phyloP scores from a whole-genome alignment of 2,329 filamentous ascomycete species.

The Botrytis sinoallii region DNA sequence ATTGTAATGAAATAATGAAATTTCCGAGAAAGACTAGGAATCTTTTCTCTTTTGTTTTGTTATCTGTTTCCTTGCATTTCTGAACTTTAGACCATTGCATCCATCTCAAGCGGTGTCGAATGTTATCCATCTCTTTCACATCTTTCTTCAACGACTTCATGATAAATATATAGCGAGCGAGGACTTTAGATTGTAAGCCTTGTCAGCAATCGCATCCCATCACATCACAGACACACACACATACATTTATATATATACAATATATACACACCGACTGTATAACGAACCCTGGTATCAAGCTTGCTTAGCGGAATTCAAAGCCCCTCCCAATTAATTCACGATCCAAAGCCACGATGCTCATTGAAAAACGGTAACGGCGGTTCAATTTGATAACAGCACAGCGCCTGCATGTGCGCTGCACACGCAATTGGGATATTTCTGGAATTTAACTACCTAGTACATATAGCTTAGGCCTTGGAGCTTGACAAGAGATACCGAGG shows the following conservation, averaged over 20 bases:
- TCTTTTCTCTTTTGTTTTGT: constrained; percentile 4
- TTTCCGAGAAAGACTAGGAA: not conserved
- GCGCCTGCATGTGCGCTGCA: constrained; percentile 14
- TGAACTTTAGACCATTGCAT: not conserved
- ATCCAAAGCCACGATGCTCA: constrained; percentile 18
- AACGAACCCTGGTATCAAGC: not conserved
- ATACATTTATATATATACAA: not conserved
- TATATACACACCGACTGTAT: not conserved
- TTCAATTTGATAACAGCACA: constrained; percentile 8
- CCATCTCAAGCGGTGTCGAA: not conserved
- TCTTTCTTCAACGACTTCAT: constrained; percentile 6
- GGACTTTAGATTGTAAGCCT: not conserved
- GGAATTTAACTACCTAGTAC: not conserved
- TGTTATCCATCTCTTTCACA: no score
- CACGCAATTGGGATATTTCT: not conserved
- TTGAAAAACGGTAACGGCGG: constrained; percentile 12
- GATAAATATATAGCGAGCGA: not conserved
- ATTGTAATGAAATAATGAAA: constrained; percentile 14
- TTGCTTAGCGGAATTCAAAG: constrained; percentile 3
- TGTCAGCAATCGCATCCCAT: not conserved
- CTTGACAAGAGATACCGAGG: not conserved
- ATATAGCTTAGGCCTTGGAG: not conserved
- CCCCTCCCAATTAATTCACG: not conserved
- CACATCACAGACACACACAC: not conserved
- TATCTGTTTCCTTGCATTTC: not conserved